Percentiles rank a stretch among this genome's conserved stretches.
Conservation (phyloP, 2,329 filamentous ascomycete species). For the Xylariaceae sp. region DNA sequence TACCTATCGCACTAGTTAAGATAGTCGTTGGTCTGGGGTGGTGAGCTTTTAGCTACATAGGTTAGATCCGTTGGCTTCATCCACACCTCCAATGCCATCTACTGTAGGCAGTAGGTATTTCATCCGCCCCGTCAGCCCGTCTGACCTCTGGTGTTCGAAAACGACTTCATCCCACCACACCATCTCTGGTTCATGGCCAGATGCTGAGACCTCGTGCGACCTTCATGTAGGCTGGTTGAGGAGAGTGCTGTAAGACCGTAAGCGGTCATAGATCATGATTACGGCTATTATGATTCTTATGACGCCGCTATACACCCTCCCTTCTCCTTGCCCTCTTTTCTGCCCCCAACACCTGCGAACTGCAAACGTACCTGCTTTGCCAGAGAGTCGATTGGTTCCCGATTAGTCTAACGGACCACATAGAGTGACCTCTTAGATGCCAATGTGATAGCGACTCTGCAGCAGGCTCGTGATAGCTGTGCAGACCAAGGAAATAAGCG, state of each 20-base stretch:
- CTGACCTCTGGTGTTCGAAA: constrained; percentile 16
- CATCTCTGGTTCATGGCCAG: constrained; percentile 30
- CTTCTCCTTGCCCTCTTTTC: not conserved
- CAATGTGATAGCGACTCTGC: constrained; percentile 31
- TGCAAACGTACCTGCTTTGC: constrained; percentile 33
- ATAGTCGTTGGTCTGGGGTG: constrained; percentile 26
- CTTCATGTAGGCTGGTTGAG: constrained; percentile 26
- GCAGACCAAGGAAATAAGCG: constrained; percentile 22
- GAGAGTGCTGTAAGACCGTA: constrained; percentile 20
- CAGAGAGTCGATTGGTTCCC: constrained; percentile 27
- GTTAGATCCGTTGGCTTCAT: constrained; percentile 28
- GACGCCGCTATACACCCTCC: constrained; percentile 25
- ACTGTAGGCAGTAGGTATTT: no score
- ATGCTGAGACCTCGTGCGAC: constrained; percentile 36
- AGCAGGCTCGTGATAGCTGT: constrained; percentile 22
- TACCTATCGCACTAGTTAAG: constrained; percentile 15
- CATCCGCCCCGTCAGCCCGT: constrained; percentile 16
- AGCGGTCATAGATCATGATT: constrained; percentile 26
- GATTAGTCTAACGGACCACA: constrained; percentile 21
- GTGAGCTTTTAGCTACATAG: constrained; percentile 16
- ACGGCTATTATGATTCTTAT: constrained; percentile 15
- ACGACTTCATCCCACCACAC: constrained; percentile 30
- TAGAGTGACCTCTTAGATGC: constrained; percentile 23
- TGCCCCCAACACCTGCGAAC: constrained; percentile 17
- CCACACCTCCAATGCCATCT: constrained; percentile 13